Conservation (phyloP, 2,329 filamentous ascomycete genomes). For the Trichoderma brevicompactum region DNA sequence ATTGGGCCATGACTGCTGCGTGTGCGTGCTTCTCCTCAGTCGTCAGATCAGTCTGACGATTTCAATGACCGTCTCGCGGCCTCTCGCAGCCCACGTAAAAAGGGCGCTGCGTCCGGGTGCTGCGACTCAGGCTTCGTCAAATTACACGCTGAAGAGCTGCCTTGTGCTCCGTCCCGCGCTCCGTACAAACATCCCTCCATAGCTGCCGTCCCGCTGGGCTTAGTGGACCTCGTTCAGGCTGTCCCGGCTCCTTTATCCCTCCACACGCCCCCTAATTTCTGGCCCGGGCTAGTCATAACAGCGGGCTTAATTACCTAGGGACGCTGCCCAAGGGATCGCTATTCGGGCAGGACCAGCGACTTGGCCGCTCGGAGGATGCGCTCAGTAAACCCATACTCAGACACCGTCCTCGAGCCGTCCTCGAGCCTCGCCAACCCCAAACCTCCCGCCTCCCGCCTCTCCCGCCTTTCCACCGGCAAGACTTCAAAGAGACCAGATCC, state of each 20-base stretch:
- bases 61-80: conserved; percentile 9
- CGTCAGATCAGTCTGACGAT: conserved; percentile 12
- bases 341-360: conserved; percentile 5
- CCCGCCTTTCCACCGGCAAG: conserved; percentile 18
- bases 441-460: conserved; percentile 8
- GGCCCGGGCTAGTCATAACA: conserved; percentile 17
- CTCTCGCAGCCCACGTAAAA: conserved; percentile 5
- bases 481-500: conserved; percentile 8
- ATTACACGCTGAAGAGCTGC: background rate
- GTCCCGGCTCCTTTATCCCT: conserved; percentile 27
- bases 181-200: background rate
- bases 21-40: conserved; percentile 23
- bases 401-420: conserved; percentile 22
- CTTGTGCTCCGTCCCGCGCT: background rate
- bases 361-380: conserved; percentile 27
- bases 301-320: conserved; percentile 24
- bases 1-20: conserved; percentile 21
- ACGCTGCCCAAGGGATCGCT: conserved; percentile 7
- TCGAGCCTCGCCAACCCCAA: background rate
- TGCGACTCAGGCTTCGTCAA: background rate
- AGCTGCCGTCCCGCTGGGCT: conserved; percentile 8
- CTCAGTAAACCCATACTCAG: conserved; percentile 27
- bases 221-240: conserved; percentile 21
- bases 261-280: conserved; percentile 29
- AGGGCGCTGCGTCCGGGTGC: background rate